A percentile compares a stretch with the other conserved stretches of the same genome.
phyloP scores from a whole-genome alignment of 2,329 filamentous ascomycete species.

The Meredithiella fracta region DNA sequence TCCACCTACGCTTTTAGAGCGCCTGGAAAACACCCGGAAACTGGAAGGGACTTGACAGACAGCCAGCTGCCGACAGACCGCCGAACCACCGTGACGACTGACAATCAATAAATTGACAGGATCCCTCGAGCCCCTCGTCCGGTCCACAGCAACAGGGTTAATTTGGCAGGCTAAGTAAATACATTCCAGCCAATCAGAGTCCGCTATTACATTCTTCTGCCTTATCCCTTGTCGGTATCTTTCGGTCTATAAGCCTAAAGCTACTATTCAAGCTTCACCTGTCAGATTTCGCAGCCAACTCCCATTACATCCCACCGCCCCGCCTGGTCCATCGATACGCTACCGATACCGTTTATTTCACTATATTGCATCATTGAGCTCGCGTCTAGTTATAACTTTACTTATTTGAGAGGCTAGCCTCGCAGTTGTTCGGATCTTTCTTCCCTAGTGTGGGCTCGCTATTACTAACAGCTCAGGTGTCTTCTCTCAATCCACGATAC shows the following conservation, averaged over 20 bases:
- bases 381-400: neutral
- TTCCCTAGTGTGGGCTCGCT: no score
- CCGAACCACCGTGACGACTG: neutral
- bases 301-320: slow-evolving; percentile 14
- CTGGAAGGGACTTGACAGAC: neutral
- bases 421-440: neutral
- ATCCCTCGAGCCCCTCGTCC: slow-evolving; percentile 1
- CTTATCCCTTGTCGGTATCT: neutral
- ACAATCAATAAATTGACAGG: neutral
- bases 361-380: neutral
- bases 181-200: neutral
- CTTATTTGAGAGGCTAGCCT: no score
- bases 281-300: neutral
- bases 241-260: neutral
- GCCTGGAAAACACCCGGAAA: neutral
- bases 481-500: neutral
- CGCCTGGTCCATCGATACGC: neutral
- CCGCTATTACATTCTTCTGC: neutral
- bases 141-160: slow-evolving; percentile 5
- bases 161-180: slow-evolving; percentile 6
- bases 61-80: slow-evolving; percentile 5
- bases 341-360: neutral
- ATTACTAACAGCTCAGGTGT: neutral
- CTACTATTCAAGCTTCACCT: neutral
- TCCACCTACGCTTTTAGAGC: neutral